These are phyloP conservation scores for Seiridium unicorne DNA, from an alignment of 2,329 filamentous ascomycete species.

Conservation along the genomic window DNA sequence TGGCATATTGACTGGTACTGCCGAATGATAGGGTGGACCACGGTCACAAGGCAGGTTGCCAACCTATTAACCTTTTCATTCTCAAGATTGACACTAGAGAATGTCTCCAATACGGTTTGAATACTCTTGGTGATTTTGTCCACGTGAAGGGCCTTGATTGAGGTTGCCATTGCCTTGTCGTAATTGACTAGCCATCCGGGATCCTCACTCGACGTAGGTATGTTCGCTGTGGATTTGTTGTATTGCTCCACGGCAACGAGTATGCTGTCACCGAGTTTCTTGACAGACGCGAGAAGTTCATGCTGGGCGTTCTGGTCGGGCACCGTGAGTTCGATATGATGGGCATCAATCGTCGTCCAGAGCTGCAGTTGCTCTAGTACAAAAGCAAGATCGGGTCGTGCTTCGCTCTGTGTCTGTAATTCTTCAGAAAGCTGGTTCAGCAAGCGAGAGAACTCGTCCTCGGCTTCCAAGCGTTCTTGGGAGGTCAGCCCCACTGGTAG, in stretches of 20 bases:
- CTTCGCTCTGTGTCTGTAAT: slow-evolving; percentile 21
- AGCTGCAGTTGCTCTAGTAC: slow-evolving; percentile 63
- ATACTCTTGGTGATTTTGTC: slow-evolving; percentile 49
- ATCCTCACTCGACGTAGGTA: slow-evolving; percentile 61
- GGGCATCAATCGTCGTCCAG: slow-evolving; percentile 52
- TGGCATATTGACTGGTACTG: slow-evolving; percentile 68
- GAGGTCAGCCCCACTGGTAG: slow-evolving; percentile 54
- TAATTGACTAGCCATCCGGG: slow-evolving; percentile 60
- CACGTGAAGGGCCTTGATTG: slow-evolving; percentile 60
- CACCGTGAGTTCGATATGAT: slow-evolving; percentile 11
- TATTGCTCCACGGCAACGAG: slow-evolving; percentile 78
- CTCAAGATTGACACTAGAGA: slow-evolving; percentile 35
- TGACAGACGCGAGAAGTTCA: slow-evolving; percentile 54
- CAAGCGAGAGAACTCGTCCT: slow-evolving; percentile 37
- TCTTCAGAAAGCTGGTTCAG: slow-evolving; percentile 40
- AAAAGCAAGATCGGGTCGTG: slow-evolving; percentile 61
- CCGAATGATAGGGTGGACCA: slow-evolving; percentile 67
- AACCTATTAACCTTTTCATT: slow-evolving; percentile 38
- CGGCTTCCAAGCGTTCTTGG: slow-evolving; percentile 29
- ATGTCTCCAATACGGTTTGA: slow-evolving; percentile 18
- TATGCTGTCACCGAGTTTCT: slow-evolving; percentile 69
- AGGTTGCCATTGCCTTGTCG: slow-evolving; percentile 48
- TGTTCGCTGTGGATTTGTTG: slow-evolving; percentile 50
- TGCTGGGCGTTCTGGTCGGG: slow-evolving; percentile 28
- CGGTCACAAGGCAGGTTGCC: slow-evolving; percentile 57